These are phyloP conservation scores for Camellia oleifera DNA, from an alignment of 179 eudicot genomes.

Conservation along the genomic window DNA sequence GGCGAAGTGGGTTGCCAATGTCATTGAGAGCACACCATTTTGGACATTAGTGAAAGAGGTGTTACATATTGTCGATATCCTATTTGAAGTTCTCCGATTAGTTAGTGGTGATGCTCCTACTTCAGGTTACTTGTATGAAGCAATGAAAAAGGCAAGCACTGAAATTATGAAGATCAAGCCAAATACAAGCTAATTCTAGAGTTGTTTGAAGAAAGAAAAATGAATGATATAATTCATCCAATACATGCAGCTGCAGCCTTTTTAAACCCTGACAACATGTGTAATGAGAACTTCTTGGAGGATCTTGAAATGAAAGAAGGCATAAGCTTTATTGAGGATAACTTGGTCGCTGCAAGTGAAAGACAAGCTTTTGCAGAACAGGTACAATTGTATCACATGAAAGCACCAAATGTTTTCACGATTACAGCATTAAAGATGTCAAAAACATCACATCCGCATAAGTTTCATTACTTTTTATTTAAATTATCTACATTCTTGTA, in stretches of 20 bases:
- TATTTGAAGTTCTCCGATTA: not conserved
- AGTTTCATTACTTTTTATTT: not conserved
- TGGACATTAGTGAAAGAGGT: not conserved
- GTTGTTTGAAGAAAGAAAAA: not conserved
- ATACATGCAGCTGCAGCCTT: slow-evolving; percentile 3
- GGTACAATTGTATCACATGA: not conserved
- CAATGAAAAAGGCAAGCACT: not conserved
- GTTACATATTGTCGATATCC: not conserved
- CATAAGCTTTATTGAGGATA: not conserved
- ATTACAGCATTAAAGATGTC: not conserved
- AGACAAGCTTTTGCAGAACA: not conserved
- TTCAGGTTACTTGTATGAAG: not conserved
- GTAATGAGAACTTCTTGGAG: not conserved
- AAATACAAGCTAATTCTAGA: too few relatives aligned
- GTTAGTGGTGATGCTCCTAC: not conserved
- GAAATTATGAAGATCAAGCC: too few relatives aligned
- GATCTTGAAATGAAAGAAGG: not conserved
- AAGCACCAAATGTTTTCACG: not conserved
- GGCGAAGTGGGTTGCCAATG: not conserved
- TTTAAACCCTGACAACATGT: not conserved
- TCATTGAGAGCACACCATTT: too few relatives aligned
- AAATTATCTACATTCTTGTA: too few relatives aligned
- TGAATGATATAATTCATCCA: not conserved
- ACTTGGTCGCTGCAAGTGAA: not conserved
- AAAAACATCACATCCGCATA: not conserved